Evolutionary conservation across 2,329 filamentous ascomycete species (phyloP), one percentile per base, ranked within the genome.

Genomic region (Hymenoscyphus linearis): DNA sequence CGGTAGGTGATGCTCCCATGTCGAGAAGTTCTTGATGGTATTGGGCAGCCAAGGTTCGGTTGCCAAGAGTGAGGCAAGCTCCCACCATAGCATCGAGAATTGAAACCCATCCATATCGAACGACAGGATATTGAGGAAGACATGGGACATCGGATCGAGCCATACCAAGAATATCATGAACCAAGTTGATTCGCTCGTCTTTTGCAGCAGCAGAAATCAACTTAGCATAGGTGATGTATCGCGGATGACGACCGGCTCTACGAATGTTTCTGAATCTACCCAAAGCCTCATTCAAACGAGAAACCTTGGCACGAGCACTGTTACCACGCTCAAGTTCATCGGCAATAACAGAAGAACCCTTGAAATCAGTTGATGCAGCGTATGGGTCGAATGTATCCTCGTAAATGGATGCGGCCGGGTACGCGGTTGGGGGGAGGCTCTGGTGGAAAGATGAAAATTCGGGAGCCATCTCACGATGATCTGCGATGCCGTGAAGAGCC

Each of bases 61-160:
- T 88, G 64, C 92, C 91, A 54, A 91, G 82, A 50, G 86, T 91
- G 60, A 99, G 82, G 71, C 90, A 96, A 52, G 93, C 93, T 68
- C 93, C 92, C 60, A 98, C 88, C 93, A 98, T 97, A 54, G 95
- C 89, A 74, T 99, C 95, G 52, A 98, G 82, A 65, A 99, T 98
- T 2, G 91, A 93, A 50, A 93, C 90, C 95, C 95, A 99, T 56
- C 95, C 95, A 71, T 96, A 96, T 64, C 92, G 87, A 35, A 98
- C 93, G 64, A 91, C 85, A 25, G 89, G 84, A 73, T 96, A 96
- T 73, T 96, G 89, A 50, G 87, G 82, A 64, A 93, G 81, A 36
- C 93, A 84, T 55, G 95, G 95, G 62, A 98, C 86, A 74, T 99
- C 95, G 61, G 87, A 83, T 68, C 91, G 89, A 13, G 95, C 95